Percentiles rank a stretch among this genome's conserved stretches.
Evolutionary conservation across 2,329 filamentous ascomycete genomes (phyloP).

Genomic region (Curvularia verruculosa): DNA sequence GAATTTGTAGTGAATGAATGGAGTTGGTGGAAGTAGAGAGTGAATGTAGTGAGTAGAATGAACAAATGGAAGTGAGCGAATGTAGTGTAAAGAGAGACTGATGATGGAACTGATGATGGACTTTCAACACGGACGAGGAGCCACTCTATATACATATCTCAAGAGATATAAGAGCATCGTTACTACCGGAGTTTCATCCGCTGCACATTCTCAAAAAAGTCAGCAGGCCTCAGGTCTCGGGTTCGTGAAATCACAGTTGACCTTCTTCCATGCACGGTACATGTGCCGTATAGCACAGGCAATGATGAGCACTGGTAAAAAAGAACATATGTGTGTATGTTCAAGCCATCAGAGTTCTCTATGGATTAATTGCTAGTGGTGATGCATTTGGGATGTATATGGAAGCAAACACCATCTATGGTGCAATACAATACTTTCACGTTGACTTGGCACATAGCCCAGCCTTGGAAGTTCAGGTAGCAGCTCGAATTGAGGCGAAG

Average conservation of each 20-base stretch:
- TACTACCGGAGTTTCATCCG: not conserved
- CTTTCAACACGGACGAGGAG: not conserved
- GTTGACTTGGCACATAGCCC: not conserved
- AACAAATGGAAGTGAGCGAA: not conserved
- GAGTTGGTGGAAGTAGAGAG: not conserved
- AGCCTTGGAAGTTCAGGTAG: not conserved
- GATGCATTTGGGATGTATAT: not conserved
- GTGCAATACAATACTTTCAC: not conserved
- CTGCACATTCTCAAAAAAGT: not conserved
- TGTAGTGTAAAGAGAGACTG: not conserved
- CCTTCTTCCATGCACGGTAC: not conserved
- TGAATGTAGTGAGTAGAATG: not conserved
- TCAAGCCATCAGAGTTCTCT: too few species aligned
- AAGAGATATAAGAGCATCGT: not conserved
- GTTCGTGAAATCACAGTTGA: not conserved
- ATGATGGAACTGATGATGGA: not conserved
- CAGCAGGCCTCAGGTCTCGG: not conserved
- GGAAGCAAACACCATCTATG: not conserved
- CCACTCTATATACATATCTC: not conserved
- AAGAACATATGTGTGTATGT: not conserved
- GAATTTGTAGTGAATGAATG: not conserved
- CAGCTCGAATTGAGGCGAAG: not conserved
- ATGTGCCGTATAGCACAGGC: not conserved
- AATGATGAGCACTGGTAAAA: not conserved
- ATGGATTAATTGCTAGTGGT: not conserved